A percentile compares a stretch with the other conserved stretches of the same genome.
Conservation (phyloP, 257 asterid species). For the Solanum pinnatisectum region DNA sequence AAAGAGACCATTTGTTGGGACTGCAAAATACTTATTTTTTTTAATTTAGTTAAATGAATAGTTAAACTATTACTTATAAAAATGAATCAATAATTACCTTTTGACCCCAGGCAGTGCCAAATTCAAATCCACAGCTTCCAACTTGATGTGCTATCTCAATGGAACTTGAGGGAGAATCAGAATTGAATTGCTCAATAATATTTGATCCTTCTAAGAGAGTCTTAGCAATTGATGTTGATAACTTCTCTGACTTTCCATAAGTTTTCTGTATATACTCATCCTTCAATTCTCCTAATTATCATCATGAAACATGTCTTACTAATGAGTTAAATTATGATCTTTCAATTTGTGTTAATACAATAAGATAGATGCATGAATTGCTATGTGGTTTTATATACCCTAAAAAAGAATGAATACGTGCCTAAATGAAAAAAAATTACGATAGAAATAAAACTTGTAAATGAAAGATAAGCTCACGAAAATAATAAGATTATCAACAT, state of each 20-base stretch:
- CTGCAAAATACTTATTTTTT: background rate
- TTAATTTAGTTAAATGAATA: background rate
- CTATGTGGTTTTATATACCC: too few relatives aligned
- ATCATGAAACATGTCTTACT: background rate
- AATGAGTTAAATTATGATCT: background rate
- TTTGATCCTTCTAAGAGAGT: conserved; percentile 2
- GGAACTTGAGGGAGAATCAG: background rate
- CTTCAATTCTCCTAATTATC: background rate
- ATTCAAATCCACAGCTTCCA: conserved; percentile 17
- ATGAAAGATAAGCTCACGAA: too few relatives aligned
- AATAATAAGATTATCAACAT: too few relatives aligned
- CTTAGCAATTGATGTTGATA: conserved; percentile 3
- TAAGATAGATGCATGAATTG: too few relatives aligned
- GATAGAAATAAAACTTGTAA: too few relatives aligned
- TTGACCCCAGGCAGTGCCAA: conserved; percentile 21
- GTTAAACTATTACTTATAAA: background rate
- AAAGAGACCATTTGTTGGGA: background rate
- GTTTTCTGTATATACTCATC: conserved; percentile 1
- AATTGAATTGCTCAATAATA: background rate
- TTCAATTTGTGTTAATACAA: too few relatives aligned
- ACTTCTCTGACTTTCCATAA: conserved; percentile 14
- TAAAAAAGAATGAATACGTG: too few relatives aligned
- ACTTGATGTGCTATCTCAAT: conserved; percentile 13
- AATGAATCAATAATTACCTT: conserved; percentile 4
- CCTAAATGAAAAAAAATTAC: too few relatives aligned